A percentile compares a stretch with the other conserved stretches of the same genome.
phyloP scores from a whole-genome alignment of 2,329 filamentous ascomycete genomes.

The Cordyceps pruinosa region DNA sequence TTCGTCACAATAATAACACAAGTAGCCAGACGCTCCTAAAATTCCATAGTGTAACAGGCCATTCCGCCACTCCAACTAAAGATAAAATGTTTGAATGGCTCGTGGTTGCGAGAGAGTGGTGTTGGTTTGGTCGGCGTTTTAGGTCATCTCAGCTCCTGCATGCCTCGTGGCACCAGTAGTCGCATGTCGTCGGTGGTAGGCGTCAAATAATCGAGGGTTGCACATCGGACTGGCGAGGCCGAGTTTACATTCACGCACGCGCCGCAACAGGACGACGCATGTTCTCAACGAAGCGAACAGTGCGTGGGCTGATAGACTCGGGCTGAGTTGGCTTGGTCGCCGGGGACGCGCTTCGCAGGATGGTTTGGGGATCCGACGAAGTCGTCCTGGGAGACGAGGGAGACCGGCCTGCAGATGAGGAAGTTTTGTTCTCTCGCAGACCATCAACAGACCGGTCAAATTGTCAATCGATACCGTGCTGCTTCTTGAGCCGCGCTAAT shows the following conservation, averaged over 20 bases:
- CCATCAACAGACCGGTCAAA: conserved; percentile 60
- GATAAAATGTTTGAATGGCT: background rate
- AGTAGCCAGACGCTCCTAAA: conserved; percentile 8
- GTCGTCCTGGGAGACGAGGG: conserved; percentile 32
- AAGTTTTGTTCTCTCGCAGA: conserved; percentile 35
- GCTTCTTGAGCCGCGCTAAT: conserved; percentile 95
- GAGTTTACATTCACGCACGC: conserved; percentile 27
- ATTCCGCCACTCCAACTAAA: conserved; percentile 1
- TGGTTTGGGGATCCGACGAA: conserved; percentile 36
- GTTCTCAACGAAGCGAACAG: conserved; percentile 36
- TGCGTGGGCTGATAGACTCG: conserved; percentile 31
- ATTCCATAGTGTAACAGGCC: background rate
- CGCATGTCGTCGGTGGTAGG: background rate
- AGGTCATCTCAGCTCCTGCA: conserved; percentile 8
- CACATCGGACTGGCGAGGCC: background rate
- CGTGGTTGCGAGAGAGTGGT: background rate
- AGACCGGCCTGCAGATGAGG: conserved; percentile 57
- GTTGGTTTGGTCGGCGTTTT: background rate
- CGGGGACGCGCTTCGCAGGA: conserved; percentile 37
- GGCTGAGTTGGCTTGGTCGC: conserved; percentile 27
- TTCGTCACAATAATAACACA: conserved; percentile 10
- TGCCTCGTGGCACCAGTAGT: conserved; percentile 4
- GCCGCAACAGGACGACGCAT: conserved; percentile 30
- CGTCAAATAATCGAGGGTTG: background rate
- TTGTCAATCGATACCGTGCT: conserved; percentile 98